These are phyloP conservation scores for Aspergillus carlsbadensis DNA, from an alignment of 495 filamentous ascomycete genomes.

Conservation along the genomic window DNA sequence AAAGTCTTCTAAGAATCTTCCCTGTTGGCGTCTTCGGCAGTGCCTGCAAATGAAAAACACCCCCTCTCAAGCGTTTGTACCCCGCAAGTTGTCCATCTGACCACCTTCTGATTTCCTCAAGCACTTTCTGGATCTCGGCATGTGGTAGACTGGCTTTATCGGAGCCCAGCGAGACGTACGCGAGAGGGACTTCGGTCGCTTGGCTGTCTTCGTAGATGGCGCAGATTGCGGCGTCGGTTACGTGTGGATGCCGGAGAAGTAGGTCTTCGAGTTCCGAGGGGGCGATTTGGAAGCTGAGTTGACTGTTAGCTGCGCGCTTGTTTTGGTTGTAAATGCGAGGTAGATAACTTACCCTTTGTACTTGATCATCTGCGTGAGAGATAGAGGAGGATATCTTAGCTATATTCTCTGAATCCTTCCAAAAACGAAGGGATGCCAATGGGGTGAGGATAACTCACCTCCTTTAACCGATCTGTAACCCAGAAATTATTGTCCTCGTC, in stretches of 20 bases:
- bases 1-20: slow-evolving; percentile 21
- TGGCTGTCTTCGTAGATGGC: slow-evolving; percentile 61
- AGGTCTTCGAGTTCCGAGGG: slow-evolving; percentile 77
- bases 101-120: slow-evolving; percentile 23
- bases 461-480: slow-evolving; percentile 7
- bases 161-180: slow-evolving; percentile 57
- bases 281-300: slow-evolving; percentile 74
- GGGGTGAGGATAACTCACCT: neutral
- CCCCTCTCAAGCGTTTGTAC: slow-evolving; percentile 24
- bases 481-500: slow-evolving; percentile 5
- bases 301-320: too few relatives aligned
- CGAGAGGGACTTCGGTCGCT: slow-evolving; percentile 72
- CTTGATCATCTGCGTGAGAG: slow-evolving; percentile 44
- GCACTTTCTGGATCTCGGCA: slow-evolving; percentile 32
- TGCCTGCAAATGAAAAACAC: slow-evolving; percentile 18
- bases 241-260: slow-evolving; percentile 61
- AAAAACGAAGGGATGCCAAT: too few relatives aligned
- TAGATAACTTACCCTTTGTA: slow-evolving; percentile 38
- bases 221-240: slow-evolving; percentile 72
- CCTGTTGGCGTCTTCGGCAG: slow-evolving; percentile 24
- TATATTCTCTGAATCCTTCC: too few relatives aligned
- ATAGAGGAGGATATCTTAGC: too few relatives aligned
- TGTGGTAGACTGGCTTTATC: slow-evolving; percentile 32
- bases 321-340: too few relatives aligned
- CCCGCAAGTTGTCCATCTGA: slow-evolving; percentile 16